Evolutionary conservation across 2,329 filamentous ascomycete species (phyloP), one percentile per base, ranked within the genome.

Genomic region (Colletotrichum chrysophilum): DNA sequence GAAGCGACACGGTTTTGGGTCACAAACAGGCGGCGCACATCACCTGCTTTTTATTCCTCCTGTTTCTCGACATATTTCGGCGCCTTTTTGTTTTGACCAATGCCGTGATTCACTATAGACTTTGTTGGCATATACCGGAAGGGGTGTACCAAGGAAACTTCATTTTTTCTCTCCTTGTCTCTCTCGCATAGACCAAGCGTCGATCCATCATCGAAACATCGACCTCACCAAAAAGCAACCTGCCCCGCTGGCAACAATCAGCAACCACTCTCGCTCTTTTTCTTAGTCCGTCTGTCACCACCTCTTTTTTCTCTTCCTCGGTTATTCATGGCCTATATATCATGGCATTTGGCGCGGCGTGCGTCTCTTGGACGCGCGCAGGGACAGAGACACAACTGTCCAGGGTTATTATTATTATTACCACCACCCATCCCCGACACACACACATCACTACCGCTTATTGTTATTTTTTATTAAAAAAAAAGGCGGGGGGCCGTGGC

Each of bases 401-500:
- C 67, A 30, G 67, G 66, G 24, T 61, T 52, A 32, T 55, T 71
- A 38, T 61, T 32, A 66, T 75, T 43, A 62, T 65, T 56, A 67
- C 48, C 66, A 43, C 70, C 34, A 52, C 26, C 34, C 36, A 18
- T 48, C 28, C 28, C 30, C 58, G 36, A 70, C 67, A 30, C 34
- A 58, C 66, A 69, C 18, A 26, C 64, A 74, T 13, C 66, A 70
- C 28, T 30, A 66, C 60, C 38, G 60, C 24, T 21, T 58, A 70
- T 58, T 66, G 52, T 66, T 70, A 66, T 70, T 66, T 74, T 69
- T 48, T 74, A 75, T 43, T 34, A 67, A 71, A 72, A 71, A 71
- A 32, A 61, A 28, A 64, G 71, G 71, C 61, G 71, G 43, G 36
- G 71, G 30, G 66, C 26, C 60, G 56, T 55, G 32, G 70, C 43